Conservation (phyloP, 257 asterid genomes). For the Solanum sitiens region DNA sequence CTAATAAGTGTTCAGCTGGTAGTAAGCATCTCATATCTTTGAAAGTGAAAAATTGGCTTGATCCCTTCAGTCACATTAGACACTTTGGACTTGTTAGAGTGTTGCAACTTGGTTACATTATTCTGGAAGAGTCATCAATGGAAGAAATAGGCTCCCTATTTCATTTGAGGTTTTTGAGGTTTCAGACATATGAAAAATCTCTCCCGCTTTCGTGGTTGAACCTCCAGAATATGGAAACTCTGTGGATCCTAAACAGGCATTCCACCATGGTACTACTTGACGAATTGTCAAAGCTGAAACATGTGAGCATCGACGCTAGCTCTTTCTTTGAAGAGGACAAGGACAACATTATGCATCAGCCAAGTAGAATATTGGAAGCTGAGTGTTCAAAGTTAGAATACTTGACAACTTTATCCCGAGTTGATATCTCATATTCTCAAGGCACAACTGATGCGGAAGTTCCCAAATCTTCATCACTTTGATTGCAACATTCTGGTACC, state of each 20-base stretch:
- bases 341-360: too few relatives aligned
- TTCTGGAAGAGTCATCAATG: background rate
- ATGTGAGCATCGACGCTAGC: background rate
- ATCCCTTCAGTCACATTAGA: background rate
- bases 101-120: background rate
- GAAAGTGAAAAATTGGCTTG: background rate
- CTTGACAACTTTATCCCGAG: background rate
- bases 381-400: background rate
- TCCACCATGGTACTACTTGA: background rate
- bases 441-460: background rate
- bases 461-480: background rate
- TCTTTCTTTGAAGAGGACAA: background rate
- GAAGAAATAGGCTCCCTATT: background rate
- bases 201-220: background rate
- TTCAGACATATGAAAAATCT: background rate
- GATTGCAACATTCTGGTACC: background rate
- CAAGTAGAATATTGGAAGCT: background rate
- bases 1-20: background rate
- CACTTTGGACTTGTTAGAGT: slow-evolving; percentile 5
- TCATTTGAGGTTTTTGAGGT: background rate
- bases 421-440: background rate
- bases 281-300: background rate
- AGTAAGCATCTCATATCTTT: background rate
- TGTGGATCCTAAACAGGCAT: background rate
- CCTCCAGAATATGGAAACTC: background rate